Evolutionary conservation across 2,329 filamentous ascomycete species (phyloP), one percentile per base, ranked within the genome.

Genomic region (Arthrobotrys sphaeroides): DNA sequence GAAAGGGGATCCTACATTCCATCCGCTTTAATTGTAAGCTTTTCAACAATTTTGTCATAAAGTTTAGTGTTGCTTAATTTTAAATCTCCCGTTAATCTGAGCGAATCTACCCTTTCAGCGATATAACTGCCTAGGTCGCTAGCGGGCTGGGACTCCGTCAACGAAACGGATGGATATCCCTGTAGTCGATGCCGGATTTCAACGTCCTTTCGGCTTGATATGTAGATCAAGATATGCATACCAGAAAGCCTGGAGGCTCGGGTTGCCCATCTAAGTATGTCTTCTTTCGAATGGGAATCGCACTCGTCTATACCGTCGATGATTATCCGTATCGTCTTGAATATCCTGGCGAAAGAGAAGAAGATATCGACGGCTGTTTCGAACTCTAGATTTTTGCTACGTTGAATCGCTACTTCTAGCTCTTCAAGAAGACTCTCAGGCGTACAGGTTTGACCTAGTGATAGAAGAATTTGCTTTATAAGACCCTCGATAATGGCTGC

Each of bases 251-350:
- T 18, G 5, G 53, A 18, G 13, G 60, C 47, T 0, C 38, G 49
- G 13, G 43, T 12, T 2, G 78, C 45, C 42, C 69, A 69, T 9
- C 10, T 33, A 1, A 77, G 49, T 1, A 77, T 36, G 1, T 73
- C 76, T 3, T 28, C 40, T 28, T 66, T 69, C 0, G 62, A 53
- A 43, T 59, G 45, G 9, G 24, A 75, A 13, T 76, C 59, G 43
- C 78, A 79, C 55, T 78, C 77, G 36, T 79, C 77, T 10, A 78
- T 62, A 1, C 77, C 78, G 26, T 79, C 78, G 10, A 79, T 31
- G 33, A 79, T 36, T 18, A 78, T 53, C 28, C 51, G 59, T 6
- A 73, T 40, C 5, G 49, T 12, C 1, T 28, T 22, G 24, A 45
- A 77, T 12, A 53, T 51, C 45, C 53, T 16, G 0, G 70, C 47